Evolutionary conservation across 495 filamentous ascomycete genomes (phyloP), one percentile per base, ranked within the genome.

Genomic region (Sordaria brevicollis): DNA sequence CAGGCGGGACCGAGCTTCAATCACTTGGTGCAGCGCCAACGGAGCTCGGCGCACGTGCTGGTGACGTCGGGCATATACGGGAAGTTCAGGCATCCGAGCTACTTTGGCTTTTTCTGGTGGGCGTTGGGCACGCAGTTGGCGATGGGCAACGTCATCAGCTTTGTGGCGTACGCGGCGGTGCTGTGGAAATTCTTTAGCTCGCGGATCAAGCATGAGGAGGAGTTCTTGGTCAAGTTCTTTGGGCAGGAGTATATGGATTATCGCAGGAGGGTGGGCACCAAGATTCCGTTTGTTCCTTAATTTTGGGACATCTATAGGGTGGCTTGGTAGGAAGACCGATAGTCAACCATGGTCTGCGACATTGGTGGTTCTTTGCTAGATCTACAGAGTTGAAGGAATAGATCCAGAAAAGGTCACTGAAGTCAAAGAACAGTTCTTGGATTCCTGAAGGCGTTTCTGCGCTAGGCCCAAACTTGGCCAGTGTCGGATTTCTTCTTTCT

Each of bases 91-190:
- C 95, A 99, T 79, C 95, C 95, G 65, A 89, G 89, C 49, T 99
- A 99, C 77, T 97, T 97, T 80, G 95, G 95, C 2, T 99, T 96
- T 81, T 99, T 96, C 77, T 98, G 93, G 90, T 99, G 93, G 94
- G 93, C 90, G 0, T 69, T 98, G n/a, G 95, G 95, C 2, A 96
- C 93, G 41, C 95, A 99, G 83, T 73, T 98, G 68, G 88, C 96
- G 34, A 82, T 97, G 69, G 94, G 94, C 36, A 99, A 99, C 81
- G 78, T 84, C 15, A 74, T 96, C 1, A 94, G 93, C 75, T 86
- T 94, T 21, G 71, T 90, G 25, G 90, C 79, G 31, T 97, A 96
- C 84, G 79, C 87, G 3, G 73, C 87, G 29, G 89, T 94, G 21
- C 76, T 98, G 75, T 96, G 92, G 92, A 84, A 80, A 69, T 99